These are phyloP conservation scores for Xerophyta viscosa DNA, from an alignment of 106 monocot species.

Conservation along the genomic window DNA sequence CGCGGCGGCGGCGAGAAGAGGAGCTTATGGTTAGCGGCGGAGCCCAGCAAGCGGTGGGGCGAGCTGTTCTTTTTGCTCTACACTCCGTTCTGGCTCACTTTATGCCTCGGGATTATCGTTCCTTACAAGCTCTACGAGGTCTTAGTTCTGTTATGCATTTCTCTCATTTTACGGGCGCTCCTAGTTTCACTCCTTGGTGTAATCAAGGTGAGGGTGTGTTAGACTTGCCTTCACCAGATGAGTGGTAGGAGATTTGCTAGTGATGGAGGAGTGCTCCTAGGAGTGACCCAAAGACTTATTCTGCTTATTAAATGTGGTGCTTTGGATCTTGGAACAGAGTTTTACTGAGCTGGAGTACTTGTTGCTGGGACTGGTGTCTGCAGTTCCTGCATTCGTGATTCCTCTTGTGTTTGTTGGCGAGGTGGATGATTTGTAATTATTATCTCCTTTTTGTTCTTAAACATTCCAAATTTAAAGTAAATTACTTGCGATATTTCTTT, in stretches of 20 bases:
- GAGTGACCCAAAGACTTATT: too few species aligned
- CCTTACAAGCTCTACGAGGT: slow-evolving; percentile 99
- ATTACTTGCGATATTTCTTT: too few species aligned
- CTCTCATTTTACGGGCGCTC: too few species aligned
- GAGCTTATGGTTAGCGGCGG: slow-evolving; percentile 57
- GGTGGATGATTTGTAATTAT: slow-evolving; percentile 20
- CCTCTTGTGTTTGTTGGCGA: slow-evolving; percentile 81
- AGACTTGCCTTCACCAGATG: too few species aligned
- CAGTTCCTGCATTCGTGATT: slow-evolving; percentile 61
- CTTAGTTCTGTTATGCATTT: neutral
- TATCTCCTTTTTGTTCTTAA: too few species aligned
- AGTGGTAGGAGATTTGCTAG: too few species aligned
- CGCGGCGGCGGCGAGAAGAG: neutral
- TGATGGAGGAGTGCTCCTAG: too few species aligned
- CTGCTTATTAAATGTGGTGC: too few species aligned
- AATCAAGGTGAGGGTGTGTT: too few species aligned
- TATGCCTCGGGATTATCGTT: slow-evolving; percentile 92
- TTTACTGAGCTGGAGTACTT: slow-evolving; percentile 91
- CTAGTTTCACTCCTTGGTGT: too few species aligned
- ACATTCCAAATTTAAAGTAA: too few species aligned
- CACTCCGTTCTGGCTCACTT: slow-evolving; percentile 83
- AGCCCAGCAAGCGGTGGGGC: slow-evolving; percentile 90
- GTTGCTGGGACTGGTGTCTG: slow-evolving; percentile 72
- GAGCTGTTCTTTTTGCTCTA: slow-evolving; percentile 84
- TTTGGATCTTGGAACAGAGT: slow-evolving; percentile 38